Conservation (phyloP, 305 asterid species). For the Caryopteris hybrid region DNA sequence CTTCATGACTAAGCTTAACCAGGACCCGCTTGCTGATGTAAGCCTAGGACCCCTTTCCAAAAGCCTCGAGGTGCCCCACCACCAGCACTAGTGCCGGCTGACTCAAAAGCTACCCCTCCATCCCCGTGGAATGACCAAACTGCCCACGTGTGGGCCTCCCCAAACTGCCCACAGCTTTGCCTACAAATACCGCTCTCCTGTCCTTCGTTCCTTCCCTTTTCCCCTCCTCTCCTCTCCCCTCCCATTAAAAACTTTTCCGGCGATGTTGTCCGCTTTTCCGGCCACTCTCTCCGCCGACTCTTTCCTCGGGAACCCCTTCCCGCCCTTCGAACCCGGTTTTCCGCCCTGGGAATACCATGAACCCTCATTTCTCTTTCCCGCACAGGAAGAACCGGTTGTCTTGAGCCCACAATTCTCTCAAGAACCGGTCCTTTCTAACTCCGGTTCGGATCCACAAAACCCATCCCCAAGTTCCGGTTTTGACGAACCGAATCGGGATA, state of each 20-base stretch:
- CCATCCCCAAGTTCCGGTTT: constrained; percentile 32
- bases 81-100: constrained; percentile 51
- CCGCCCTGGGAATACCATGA: constrained; percentile 44
- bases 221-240: constrained; percentile 44
- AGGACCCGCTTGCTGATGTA: constrained; percentile 38
- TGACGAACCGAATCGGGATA: constrained; percentile 24
- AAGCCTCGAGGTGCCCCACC: constrained; percentile 32
- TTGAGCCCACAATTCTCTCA: constrained; percentile 18
- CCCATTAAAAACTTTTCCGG: constrained; percentile 25
- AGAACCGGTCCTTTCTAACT: constrained; percentile 48
- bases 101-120: constrained; percentile 52
- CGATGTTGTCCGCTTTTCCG: constrained; percentile 60
- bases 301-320: constrained; percentile 25
- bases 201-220: constrained; percentile 63
- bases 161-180: not conserved
- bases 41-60: constrained; percentile 23
- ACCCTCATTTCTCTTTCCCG: constrained; percentile 19
- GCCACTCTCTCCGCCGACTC: constrained; percentile 31
- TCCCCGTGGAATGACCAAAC: constrained; percentile 32
- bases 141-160: constrained; percentile 35
- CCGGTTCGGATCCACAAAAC: constrained; percentile 42
- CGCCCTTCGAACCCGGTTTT: constrained; percentile 50
- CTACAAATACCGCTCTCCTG: constrained; percentile 51
- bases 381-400: constrained; percentile 18
- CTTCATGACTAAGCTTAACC: constrained; percentile 46